Conservation (phyloP, 306 rosid genomes). For the Casuarina equisetifolia region DNA sequence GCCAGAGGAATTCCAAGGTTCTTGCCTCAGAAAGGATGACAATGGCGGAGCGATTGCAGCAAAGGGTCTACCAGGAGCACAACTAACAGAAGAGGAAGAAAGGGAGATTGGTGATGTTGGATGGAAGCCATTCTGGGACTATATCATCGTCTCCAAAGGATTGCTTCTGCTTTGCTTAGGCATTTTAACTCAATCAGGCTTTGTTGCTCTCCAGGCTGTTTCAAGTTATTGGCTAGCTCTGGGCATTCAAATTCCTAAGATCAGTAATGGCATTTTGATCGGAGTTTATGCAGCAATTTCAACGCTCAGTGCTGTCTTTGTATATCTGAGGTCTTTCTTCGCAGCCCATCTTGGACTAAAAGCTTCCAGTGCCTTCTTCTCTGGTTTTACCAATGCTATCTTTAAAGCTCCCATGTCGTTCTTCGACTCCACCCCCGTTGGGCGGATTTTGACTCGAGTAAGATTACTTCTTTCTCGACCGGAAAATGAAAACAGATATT, state of each 20-base stretch:
- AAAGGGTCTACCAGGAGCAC: constrained; percentile 23
- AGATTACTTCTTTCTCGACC: constrained; percentile 18
- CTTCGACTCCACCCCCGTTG: constrained; percentile 61
- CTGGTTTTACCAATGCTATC: constrained; percentile 46
- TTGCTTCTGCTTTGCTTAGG: constrained; percentile 22
- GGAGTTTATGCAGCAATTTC: constrained; percentile 45
- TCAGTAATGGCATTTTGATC: constrained; percentile 30
- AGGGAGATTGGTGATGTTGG: constrained; percentile 47
- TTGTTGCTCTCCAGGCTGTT: constrained; percentile 32
- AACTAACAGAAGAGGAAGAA: constrained; percentile 50
- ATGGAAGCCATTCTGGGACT: constrained; percentile 49
- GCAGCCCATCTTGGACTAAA: constrained; percentile 47
- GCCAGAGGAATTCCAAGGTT: constrained; percentile 15
- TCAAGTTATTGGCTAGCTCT: constrained; percentile 59
- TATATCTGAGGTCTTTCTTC: constrained; percentile 28
- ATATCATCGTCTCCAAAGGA: constrained; percentile 37
- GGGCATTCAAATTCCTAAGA: constrained; percentile 37
- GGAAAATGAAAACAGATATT: neutral
- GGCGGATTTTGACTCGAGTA: constrained; percentile 56
- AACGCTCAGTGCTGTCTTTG: constrained; percentile 37
- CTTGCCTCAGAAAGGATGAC: constrained; percentile 5
- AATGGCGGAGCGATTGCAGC: constrained; percentile 22
- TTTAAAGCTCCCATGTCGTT: constrained; percentile 66
- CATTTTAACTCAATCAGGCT: constrained; percentile 20
- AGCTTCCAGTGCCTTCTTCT: constrained; percentile 58